phyloP scores from a whole-genome alignment of 2,329 filamentous ascomycete genomes.

The Diaporthe amygdali region DNA sequence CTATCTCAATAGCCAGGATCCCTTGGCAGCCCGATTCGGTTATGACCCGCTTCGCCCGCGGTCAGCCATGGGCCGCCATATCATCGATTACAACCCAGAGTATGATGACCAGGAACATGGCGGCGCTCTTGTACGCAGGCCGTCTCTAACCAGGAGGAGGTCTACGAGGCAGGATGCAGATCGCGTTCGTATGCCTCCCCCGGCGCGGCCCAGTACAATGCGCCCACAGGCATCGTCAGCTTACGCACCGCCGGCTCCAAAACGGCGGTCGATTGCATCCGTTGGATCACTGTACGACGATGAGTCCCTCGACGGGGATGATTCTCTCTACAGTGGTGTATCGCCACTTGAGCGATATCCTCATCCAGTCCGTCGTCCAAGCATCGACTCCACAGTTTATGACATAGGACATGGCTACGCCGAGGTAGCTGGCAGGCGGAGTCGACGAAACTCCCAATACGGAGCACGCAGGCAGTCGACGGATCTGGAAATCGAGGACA shows the following conservation, averaged over 20 bases:
- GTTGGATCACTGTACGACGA: constrained; percentile 39
- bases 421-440: constrained; percentile 41
- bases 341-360: constrained; percentile 39
- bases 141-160: constrained; percentile 44
- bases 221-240: constrained; percentile 35
- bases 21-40: not conserved
- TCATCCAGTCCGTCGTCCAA: constrained; percentile 35
- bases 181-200: constrained; percentile 55
- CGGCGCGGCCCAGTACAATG: constrained; percentile 43
- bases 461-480: constrained; percentile 26
- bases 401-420: constrained; percentile 45
- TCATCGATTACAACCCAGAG: not conserved
- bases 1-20: constrained; percentile 12
- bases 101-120: constrained; percentile 47
- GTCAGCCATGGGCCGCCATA: constrained; percentile 13
- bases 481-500: constrained; percentile 41
- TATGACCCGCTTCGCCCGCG: constrained; percentile 17
- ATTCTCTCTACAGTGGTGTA: constrained; percentile 44
- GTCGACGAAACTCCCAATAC: constrained; percentile 48
- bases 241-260: constrained; percentile 36
- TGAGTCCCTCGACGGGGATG: constrained; percentile 40
- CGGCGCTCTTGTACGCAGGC: constrained; percentile 42
- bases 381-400: constrained; percentile 43
- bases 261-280: constrained; percentile 27
- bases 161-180: constrained; percentile 47